Percentiles rank a stretch among this genome's conserved stretches.
phyloP scores from a whole-genome alignment of 2,329 filamentous ascomycete species.

The Colletotrichum tanaceti region DNA sequence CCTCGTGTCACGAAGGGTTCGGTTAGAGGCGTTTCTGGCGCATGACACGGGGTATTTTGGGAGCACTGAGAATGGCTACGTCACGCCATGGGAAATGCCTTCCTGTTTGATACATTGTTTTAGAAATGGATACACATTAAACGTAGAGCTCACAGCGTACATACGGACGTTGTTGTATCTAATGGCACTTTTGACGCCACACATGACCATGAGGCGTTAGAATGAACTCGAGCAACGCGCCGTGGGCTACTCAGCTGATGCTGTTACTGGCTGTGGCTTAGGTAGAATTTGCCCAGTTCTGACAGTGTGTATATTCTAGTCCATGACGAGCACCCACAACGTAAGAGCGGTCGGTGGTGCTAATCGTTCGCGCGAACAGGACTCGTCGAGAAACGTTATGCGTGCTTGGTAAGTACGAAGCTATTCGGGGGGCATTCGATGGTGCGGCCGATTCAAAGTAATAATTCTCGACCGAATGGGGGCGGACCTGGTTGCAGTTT shows the following conservation, averaged over 20 bases:
- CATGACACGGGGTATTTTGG: slow-evolving; percentile 7
- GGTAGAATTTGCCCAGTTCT: background rate
- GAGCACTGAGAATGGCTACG: slow-evolving; percentile 5
- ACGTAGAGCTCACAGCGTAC: slow-evolving; percentile 20
- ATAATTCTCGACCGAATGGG: background rate
- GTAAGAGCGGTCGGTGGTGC: too few relatives aligned
- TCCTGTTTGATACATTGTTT: slow-evolving; percentile 3
- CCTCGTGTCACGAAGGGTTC: background rate
- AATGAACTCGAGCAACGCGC: background rate
- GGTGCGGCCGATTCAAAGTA: slow-evolving; percentile 1
- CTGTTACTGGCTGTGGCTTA: background rate
- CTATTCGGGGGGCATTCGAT: too few relatives aligned
- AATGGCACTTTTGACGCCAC: background rate
- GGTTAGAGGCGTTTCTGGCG: slow-evolving; percentile 30
- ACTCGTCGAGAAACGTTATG: background rate
- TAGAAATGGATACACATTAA: background rate
- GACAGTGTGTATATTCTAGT: background rate
- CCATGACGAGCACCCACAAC: background rate
- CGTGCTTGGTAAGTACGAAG: too few relatives aligned
- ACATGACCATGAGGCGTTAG: background rate
- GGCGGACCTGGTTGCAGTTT: background rate
- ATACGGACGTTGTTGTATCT: background rate
- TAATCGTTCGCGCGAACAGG: background rate
- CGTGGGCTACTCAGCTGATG: background rate
- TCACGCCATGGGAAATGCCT: slow-evolving; percentile 23